Percentiles rank a stretch among this genome's conserved stretches.
Evolutionary conservation across 352 stramenopile genomes (phyloP).

Genomic region (Pythium rhizo-oryzae): DNA sequence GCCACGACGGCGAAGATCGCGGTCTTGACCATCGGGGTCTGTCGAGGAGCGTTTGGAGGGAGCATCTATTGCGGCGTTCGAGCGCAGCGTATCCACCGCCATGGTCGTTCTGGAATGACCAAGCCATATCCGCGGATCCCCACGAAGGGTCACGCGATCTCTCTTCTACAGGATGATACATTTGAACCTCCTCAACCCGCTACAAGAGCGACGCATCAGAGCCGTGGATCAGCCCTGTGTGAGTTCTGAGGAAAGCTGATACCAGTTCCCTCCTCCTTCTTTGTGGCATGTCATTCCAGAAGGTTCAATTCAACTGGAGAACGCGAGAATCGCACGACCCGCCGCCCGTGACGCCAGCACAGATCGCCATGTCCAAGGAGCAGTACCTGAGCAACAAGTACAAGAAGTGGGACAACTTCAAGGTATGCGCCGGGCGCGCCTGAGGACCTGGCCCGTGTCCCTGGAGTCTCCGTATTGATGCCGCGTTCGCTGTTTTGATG

Average conservation of each 20-base stretch:
- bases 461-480: slow-evolving; percentile 1
- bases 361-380: slow-evolving; percentile 44
- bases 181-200: neutral
- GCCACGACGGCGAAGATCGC: neutral
- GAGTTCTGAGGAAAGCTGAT: slow-evolving; percentile 5
- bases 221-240: neutral
- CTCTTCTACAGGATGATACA: slow-evolving; percentile 15
- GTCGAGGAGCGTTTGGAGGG: too few relatives aligned
- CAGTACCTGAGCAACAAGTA: slow-evolving; percentile 88
- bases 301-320: slow-evolving; percentile 12
- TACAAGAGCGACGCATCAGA: slow-evolving; percentile 12
- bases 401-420: slow-evolving; percentile 89
- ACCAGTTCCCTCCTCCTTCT: neutral
- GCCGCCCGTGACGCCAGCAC: neutral
- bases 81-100: slow-evolving; percentile 13
- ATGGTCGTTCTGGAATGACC: neutral
- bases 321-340: neutral
- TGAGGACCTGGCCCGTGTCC: too few relatives aligned
- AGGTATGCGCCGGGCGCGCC: slow-evolving; percentile 36
- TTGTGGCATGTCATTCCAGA: slow-evolving; percentile 28
- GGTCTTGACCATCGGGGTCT: too few relatives aligned
- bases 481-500: neutral
- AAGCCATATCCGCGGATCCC: neutral
- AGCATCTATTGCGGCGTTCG: neutral
- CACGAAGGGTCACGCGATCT: slow-evolving; percentile 13